Evolutionary conservation across 768 basidiomycete species (phyloP).

Genomic region (Termitomyces sp.): DNA sequence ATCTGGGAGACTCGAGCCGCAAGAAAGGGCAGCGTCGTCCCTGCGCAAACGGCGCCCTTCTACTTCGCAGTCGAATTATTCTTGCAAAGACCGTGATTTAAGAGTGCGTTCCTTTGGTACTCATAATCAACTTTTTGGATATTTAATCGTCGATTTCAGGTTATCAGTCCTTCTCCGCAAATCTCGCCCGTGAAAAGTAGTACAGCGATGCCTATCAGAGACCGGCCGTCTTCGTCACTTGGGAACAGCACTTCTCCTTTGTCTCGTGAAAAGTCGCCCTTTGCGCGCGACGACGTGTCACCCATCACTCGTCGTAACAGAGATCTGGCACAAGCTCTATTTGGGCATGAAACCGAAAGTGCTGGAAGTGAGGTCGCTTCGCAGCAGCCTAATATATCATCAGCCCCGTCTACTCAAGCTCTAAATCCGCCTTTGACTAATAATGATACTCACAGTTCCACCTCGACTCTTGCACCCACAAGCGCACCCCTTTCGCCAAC

Average conservation of each 20-base stretch:
- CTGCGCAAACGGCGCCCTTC: constrained; percentile 70
- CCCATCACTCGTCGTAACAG: constrained; percentile 59
- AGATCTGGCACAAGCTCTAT: constrained; percentile 73
- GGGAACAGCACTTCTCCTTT: constrained; percentile 13
- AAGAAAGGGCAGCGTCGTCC: constrained; percentile 59
- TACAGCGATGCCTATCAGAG: constrained; percentile 21
- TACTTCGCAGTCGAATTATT: constrained; percentile 79
- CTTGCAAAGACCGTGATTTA: constrained; percentile 44
- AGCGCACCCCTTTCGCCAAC: constrained; percentile 15
- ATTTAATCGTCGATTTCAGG: constrained; percentile 28
- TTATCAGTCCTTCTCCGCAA: constrained; percentile 54
- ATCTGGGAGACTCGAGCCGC: constrained; percentile 39
- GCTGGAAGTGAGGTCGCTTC: constrained; percentile 3
- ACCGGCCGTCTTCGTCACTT: constrained; percentile 19
- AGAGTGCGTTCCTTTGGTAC: constrained; percentile 15
- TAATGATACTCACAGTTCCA: constrained; percentile 19
- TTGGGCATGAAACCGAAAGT: constrained; percentile 40
- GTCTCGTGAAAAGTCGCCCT: constrained; percentile 6
- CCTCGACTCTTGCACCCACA: constrained; percentile 11
- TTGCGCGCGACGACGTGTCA: constrained; percentile 29
- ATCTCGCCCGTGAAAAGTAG: constrained; percentile 28
- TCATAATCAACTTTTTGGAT: constrained; percentile 3
- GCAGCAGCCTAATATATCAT: not conserved
- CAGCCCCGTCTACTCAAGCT: not conserved
- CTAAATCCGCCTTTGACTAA: constrained; percentile 4